Conservation (phyloP, 2,329 filamentous ascomycete species). For the Ophiostoma piceae region DNA sequence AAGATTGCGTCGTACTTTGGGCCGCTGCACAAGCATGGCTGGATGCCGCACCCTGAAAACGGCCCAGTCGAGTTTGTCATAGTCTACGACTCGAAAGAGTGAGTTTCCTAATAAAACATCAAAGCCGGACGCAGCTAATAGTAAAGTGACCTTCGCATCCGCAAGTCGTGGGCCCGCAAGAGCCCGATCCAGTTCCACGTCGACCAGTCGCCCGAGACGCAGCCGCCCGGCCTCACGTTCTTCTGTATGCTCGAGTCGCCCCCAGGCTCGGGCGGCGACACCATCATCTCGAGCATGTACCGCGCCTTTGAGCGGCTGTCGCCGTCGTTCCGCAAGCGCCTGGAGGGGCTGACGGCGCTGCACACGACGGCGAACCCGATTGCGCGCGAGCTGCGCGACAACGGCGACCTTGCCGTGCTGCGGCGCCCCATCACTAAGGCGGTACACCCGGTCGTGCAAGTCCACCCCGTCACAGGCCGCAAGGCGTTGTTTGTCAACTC, state of each 20-base stretch:
- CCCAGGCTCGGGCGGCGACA: slow-evolving; percentile 68
- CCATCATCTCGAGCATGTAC: slow-evolving; percentile 60
- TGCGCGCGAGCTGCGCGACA: slow-evolving; percentile 28
- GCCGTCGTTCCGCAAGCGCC: slow-evolving; percentile 65
- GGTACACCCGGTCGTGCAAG: slow-evolving; percentile 72
- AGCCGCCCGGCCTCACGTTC: slow-evolving; percentile 87
- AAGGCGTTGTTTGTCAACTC: slow-evolving; percentile 76
- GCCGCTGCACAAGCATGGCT: slow-evolving; percentile 29
- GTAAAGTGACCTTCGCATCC: slow-evolving; percentile 27
- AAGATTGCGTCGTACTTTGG: slow-evolving; percentile 29
- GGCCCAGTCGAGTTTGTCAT: slow-evolving; percentile 29
- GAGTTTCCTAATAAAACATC: background rate
- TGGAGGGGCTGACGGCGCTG: slow-evolving; percentile 76
- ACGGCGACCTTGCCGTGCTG: slow-evolving; percentile 29
- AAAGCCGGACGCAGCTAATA: too few relatives aligned
- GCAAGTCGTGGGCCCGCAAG: slow-evolving; percentile 29
- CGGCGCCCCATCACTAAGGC: slow-evolving; percentile 51
- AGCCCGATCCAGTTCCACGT: slow-evolving; percentile 30
- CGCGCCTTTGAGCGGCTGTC: slow-evolving; percentile 78
- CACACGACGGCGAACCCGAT: slow-evolving; percentile 43
- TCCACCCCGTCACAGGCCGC: slow-evolving; percentile 76
- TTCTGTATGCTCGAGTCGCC: slow-evolving; percentile 82
- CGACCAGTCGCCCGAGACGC: slow-evolving; percentile 52
- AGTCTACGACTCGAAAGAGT: slow-evolving; percentile 29
- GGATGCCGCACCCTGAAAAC: slow-evolving; percentile 29